Evolutionary conservation across 768 basidiomycete species (phyloP).

Genomic region (Lentinula aciculospora): DNA sequence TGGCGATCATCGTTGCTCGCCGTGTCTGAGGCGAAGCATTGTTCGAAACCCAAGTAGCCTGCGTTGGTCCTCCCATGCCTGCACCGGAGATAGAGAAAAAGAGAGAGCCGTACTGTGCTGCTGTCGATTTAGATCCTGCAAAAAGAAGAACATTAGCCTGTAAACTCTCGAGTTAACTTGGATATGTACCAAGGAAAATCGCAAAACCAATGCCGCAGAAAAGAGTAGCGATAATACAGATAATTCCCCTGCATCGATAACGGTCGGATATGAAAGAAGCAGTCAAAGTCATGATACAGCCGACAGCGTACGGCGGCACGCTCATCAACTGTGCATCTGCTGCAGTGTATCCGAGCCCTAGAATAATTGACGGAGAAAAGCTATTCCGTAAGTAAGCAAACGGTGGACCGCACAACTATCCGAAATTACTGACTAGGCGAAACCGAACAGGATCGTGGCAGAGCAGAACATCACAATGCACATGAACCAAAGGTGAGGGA

Average conservation of each 20-base stretch:
- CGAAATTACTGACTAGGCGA: conserved; percentile 36
- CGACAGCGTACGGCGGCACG: conserved; percentile 49
- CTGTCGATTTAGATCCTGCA: conserved; percentile 28
- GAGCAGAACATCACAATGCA: not conserved
- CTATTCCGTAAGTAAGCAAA: conserved; percentile 23
- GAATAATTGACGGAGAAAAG: conserved; percentile 71
- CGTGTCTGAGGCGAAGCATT: conserved; percentile 52
- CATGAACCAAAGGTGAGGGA: not conserved
- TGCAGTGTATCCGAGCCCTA: conserved; percentile 51
- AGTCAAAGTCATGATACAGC: conserved; percentile 31
- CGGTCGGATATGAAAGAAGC: conserved; percentile 19
- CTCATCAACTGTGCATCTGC: conserved; percentile 56
- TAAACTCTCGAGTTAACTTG: too few species aligned
- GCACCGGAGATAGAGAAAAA: conserved; percentile 50
- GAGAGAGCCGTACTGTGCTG: conserved; percentile 48
- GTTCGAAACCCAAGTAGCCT: conserved; percentile 58
- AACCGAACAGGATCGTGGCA: conserved; percentile 29
- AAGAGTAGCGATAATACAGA: conserved; percentile 22
- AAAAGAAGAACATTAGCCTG: too few species aligned
- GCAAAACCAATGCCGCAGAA: conserved; percentile 29
- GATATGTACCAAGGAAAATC: conserved; percentile 28
- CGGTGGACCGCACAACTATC: not conserved
- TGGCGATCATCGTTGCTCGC: conserved; percentile 53
- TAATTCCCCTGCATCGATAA: conserved; percentile 20
- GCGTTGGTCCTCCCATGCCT: conserved; percentile 45